phyloP scores from a whole-genome alignment of 306 rosid species.

The Gleditsia sinensis region DNA sequence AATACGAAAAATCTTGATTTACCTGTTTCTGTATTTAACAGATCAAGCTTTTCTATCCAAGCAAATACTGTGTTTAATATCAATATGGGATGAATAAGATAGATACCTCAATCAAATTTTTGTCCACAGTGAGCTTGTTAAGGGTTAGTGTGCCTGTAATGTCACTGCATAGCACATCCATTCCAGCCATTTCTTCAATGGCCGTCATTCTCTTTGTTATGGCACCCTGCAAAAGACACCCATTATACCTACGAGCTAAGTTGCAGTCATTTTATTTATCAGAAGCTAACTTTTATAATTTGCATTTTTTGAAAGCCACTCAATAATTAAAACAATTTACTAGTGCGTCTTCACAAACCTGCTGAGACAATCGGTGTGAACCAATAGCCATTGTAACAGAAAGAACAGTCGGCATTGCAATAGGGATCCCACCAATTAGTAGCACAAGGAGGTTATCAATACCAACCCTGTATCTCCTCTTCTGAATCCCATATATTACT shows the following conservation, averaged over 20 bases:
- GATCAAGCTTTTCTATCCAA: slow-evolving; percentile 9
- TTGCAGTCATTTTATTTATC: background rate
- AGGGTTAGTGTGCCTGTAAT: slow-evolving; percentile 76
- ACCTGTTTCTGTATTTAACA: no score
- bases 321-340: slow-evolving; percentile 5
- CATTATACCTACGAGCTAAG: background rate
- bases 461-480: slow-evolving; percentile 34
- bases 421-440: slow-evolving; percentile 54
- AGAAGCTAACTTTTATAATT: no score
- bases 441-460: slow-evolving; percentile 48
- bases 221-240: slow-evolving; percentile 58
- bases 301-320: no score
- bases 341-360: slow-evolving; percentile 44
- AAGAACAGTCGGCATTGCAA: slow-evolving; percentile 40
- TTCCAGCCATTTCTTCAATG: slow-evolving; percentile 82
- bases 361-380: slow-evolving; percentile 52
- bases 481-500: slow-evolving; percentile 32
- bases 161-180: slow-evolving; percentile 77
- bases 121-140: slow-evolving; percentile 78
- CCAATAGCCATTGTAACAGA: slow-evolving; percentile 47
- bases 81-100: slow-evolving; percentile 22
- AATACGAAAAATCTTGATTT: no score
- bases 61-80: background rate
- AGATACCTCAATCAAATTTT: slow-evolving; percentile 58
- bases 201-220: slow-evolving; percentile 87